Base-by-base conservation (phyloP, 441 rosid species). In the Gossypium schwendimanii region DNA sequence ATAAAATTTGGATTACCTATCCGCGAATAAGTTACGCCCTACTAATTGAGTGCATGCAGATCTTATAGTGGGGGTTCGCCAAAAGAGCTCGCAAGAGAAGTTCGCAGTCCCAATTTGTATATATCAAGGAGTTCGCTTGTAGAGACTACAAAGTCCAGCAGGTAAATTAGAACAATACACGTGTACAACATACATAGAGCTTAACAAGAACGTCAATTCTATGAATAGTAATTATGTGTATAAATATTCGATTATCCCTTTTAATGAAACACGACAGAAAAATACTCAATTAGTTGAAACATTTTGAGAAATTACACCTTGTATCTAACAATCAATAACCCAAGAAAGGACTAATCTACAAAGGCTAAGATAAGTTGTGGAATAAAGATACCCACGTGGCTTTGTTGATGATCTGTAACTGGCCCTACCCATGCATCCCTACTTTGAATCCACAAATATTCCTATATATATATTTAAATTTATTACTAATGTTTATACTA, bases 161-260 rank as follows among this genome's bases (percentile, higher is more conserved):
- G 0, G 0, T 0, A 5, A 0, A 31, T 0, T 0, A 6, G 0
- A 31, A 0, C 0, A 31, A 0, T 31, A 1, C 1, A 31, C 1
- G 0, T 31, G 6, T 6, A 0, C 8, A 31, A 6, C 7, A 31
- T 31, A 0, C 0, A 31, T 31, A 31, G 0, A 31, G 1, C 0
- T 1, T 31, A 31, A 6, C 1, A 6, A 31, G 0, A 31, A 31
- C 0, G 0, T 31, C 0, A 31, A 31, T 31, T 31, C 0, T 6
- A 31, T 31, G 0, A 31, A 31, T 6, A 31, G 0, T 31, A 31
- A 31, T 0, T 0, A 31, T 31, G 0, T 31, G 1, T 31, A 31
- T 31, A 31, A 31, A 31, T 5, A 31, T 6, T 31, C 0, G 0
- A 31, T 31, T 31, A 5, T 31, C 1, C 0, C 1, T 0, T 1